Percentiles rank a stretch among this genome's conserved stretches.
Conservation (phyloP, 148 eudicot species). For the Beta vulgaris region DNA sequence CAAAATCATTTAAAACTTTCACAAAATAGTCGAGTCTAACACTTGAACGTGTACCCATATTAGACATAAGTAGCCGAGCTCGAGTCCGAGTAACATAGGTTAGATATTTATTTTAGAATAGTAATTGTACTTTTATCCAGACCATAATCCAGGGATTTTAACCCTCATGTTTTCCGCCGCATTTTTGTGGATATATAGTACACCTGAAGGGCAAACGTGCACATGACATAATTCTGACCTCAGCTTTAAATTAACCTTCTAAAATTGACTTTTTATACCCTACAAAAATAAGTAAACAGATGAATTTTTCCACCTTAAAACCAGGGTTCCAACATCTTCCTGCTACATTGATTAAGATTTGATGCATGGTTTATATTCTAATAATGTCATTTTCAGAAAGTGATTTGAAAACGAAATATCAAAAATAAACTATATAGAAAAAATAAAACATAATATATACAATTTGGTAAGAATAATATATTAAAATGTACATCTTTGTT, state of each 20-base stretch:
- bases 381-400: conserved; percentile 31
- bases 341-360: conserved; percentile 20
- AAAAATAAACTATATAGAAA: conserved; percentile 6
- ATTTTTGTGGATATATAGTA: conserved; percentile 13
- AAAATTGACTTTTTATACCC: conserved; percentile 25
- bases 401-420: conserved; percentile 27
- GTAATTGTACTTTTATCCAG: background rate
- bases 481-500: too few species aligned
- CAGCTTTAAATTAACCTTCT: conserved; percentile 28
- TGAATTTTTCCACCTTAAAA: background rate
- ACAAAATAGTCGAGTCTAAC: too few species aligned
- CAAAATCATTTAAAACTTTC: too few species aligned
- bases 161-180: conserved; percentile 18
- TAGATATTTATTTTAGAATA: too few species aligned
- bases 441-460: too few species aligned
- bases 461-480: too few species aligned
- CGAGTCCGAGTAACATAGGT: too few species aligned
- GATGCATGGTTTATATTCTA: conserved; percentile 22
- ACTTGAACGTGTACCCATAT: too few species aligned
- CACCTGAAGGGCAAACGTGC: conserved; percentile 36
- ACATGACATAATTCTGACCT: conserved; percentile 31
- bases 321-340: conserved; percentile 20
- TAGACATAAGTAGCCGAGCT: too few species aligned
- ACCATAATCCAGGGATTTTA: background rate
- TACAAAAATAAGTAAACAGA: background rate